Percentiles rank a stretch among this genome's conserved stretches.
Conservation (phyloP, 306 rosid genomes). For the Prunus armeniaca region DNA sequence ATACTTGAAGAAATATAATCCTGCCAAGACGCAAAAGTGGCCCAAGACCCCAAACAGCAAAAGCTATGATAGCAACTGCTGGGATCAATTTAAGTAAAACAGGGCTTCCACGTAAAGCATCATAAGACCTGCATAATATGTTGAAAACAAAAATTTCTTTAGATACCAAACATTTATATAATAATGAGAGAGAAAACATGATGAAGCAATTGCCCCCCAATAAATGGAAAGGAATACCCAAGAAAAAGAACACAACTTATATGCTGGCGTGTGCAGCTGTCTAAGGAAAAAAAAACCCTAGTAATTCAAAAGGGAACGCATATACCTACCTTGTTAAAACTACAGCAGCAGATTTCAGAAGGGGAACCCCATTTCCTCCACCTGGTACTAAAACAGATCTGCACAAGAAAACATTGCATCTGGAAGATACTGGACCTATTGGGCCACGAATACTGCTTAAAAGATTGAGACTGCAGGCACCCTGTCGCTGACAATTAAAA, state of each 20-base stretch:
- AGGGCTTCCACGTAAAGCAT: constrained; percentile 57
- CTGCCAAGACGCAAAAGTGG: constrained; percentile 76
- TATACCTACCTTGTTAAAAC: constrained; percentile 54
- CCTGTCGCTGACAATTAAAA: constrained; percentile 52
- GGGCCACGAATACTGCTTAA: constrained; percentile 53
- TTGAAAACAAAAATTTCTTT: constrained; percentile 11
- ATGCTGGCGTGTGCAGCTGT: neutral
- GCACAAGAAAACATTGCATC: constrained; percentile 65
- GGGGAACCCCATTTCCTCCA: constrained; percentile 61
- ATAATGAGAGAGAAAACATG: neutral
- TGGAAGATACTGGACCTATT: constrained; percentile 50
- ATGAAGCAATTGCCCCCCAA: constrained; percentile 2
- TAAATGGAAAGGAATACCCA: neutral
- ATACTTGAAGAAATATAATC: constrained; percentile 67
- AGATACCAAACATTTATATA: neutral
- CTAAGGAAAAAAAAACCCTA: neutral
- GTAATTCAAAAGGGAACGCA: neutral
- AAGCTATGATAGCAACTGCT: constrained; percentile 78
- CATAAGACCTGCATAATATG: constrained; percentile 56
- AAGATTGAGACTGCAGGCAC: constrained; percentile 57
- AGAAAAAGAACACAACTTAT: neutral
- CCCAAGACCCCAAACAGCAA: constrained; percentile 85
- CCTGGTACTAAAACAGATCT: constrained; percentile 66
- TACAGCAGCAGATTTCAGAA: constrained; percentile 64
- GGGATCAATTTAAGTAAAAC: constrained; percentile 59